These are phyloP conservation scores for Chamaecyparis obtusa DNA, from an alignment of 75 land plant species.

Conservation along the genomic window DNA sequence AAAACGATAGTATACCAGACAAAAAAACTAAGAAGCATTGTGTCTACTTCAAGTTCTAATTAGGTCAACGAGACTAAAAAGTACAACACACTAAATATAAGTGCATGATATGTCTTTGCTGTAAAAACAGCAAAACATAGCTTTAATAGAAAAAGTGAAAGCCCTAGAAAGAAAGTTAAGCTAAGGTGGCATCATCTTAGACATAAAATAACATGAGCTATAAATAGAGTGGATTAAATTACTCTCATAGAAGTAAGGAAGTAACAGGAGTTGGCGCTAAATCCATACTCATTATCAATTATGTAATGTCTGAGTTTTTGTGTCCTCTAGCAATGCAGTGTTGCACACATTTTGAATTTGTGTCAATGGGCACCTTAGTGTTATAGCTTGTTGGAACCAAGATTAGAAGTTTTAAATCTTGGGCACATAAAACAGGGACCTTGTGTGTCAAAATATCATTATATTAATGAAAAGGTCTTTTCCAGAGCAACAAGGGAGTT, in stretches of 20 bases:
- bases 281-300: not conserved
- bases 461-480: too few species aligned
- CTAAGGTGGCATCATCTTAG: not conserved
- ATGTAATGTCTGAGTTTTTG: too few species aligned
- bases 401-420: too few species aligned
- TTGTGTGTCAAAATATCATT: too few species aligned
- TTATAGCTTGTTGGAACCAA: too few species aligned
- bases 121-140: not conserved
- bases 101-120: not conserved
- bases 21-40: not conserved
- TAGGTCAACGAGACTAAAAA: not conserved
- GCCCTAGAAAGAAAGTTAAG: not conserved
- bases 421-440: too few species aligned
- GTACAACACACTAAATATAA: not conserved
- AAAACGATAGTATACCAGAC: too few species aligned
- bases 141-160: too few species aligned
- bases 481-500: too few species aligned
- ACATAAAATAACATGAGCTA: not conserved
- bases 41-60: not conserved
- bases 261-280: not conserved
- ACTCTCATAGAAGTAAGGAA: not conserved
- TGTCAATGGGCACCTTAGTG: too few species aligned
- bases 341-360: too few species aligned
- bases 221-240: not conserved
- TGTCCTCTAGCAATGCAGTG: too few species aligned